Evolutionary conservation across 1,284 basidiomycete genomes (phyloP).

Genomic region (Moesziomyces sp.): DNA sequence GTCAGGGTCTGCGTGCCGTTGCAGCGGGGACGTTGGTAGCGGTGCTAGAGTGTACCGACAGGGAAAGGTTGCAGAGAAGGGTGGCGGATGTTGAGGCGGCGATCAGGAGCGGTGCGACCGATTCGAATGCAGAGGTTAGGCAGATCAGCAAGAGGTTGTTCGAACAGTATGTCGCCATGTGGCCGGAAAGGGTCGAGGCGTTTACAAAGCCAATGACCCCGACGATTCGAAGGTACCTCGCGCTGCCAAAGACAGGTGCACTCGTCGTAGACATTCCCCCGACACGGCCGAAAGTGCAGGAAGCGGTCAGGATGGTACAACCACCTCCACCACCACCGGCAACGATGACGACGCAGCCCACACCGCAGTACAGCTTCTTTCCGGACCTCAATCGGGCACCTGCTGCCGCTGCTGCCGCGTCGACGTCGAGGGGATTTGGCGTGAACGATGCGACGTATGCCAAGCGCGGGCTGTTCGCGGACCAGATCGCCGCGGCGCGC

Average conservation of each 20-base stretch:
- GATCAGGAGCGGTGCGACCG: conserved; percentile 69
- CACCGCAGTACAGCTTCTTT: conserved; percentile 30
- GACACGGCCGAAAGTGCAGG: background rate
- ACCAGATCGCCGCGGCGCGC: conserved; percentile 38
- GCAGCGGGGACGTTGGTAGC: conserved; percentile 37
- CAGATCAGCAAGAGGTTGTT: conserved; percentile 69
- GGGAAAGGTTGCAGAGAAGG: conserved; percentile 58
- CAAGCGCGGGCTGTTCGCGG: conserved; percentile 34
- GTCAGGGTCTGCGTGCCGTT: conserved; percentile 40
- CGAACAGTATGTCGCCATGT: conserved; percentile 67
- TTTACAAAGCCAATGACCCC: conserved; percentile 70
- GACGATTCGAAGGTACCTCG: conserved; percentile 69
- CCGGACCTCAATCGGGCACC: conserved; percentile 11
- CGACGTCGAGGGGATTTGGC: conserved; percentile 1
- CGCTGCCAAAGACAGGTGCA: conserved; percentile 57
- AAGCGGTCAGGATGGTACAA: background rate
- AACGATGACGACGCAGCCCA: conserved; percentile 1
- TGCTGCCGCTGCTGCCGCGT: background rate
- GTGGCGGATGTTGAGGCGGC: conserved; percentile 68
- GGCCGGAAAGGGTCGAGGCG: conserved; percentile 70
- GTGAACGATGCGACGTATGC: conserved; percentile 35
- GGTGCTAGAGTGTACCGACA: conserved; percentile 65
- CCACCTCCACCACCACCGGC: background rate
- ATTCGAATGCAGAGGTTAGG: conserved; percentile 70
- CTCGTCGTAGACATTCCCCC: conserved; percentile 27